Evolutionary conservation across 306 rosid species (phyloP).

Genomic region (peach (Prunus persica)): Prunus_persica_NCBIv2 NC_034013.1:15896001-15896500

Average conservation of each 20-base stretch:
- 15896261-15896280: conserved; percentile 20
- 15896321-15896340: conserved; percentile 84
- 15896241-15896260: conserved; percentile 1
- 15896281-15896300: conserved; percentile 91
- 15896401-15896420: background rate
- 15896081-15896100: background rate
- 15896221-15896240: conserved; percentile 17
- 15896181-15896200: background rate
- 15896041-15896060: background rate
- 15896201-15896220: conserved; percentile 8
- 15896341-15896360: conserved; percentile 71
- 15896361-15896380: conserved; percentile 48
- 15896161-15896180: background rate
- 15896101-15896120: background rate
- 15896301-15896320: conserved; percentile 69
- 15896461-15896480: conserved; percentile 26
- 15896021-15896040: background rate
- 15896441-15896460: background rate
- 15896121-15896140: background rate
- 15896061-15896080: background rate
- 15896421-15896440: background rate
- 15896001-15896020: background rate
- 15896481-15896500: conserved; percentile 63
- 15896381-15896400: background rate
- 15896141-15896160: background rate